Evolutionary conservation across 495 filamentous ascomycete genomes (phyloP).

Genomic region (Penicillium bialowiezense): DNA sequence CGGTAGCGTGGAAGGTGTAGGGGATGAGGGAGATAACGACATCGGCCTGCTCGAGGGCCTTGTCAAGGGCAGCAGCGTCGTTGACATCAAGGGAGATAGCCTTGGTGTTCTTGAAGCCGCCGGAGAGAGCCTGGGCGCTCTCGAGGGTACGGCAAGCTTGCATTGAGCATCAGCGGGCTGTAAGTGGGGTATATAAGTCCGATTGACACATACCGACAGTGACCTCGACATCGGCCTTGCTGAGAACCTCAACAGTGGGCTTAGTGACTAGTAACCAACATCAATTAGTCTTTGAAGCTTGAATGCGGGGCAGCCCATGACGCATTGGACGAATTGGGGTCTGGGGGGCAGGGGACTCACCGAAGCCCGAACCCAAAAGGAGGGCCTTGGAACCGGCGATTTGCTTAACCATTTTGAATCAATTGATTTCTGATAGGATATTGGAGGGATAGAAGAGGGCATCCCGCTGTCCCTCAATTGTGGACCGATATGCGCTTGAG

Average conservation of each 20-base stretch:
- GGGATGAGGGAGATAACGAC: constrained; percentile 83
- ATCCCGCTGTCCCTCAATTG: neutral
- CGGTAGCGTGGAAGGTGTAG: constrained; percentile 85
- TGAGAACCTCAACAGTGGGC: constrained; percentile 76
- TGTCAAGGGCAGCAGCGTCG: constrained; percentile 70
- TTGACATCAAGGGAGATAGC: constrained; percentile 82
- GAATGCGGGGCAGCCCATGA: constrained; percentile 29
- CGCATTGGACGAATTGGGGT: neutral
- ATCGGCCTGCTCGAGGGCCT: constrained; percentile 72
- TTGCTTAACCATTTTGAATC: constrained; percentile 33
- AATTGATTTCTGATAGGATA: constrained; percentile 16
- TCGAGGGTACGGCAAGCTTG: constrained; percentile 83
- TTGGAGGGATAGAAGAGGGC: constrained; percentile 6
- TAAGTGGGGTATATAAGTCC: neutral
- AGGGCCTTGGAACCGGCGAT: constrained; percentile 58
- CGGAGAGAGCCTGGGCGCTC: constrained; percentile 68
- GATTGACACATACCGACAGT: constrained; percentile 66
- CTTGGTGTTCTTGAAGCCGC: constrained; percentile 65
- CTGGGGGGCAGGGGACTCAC: constrained; percentile 18
- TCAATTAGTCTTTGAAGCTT: constrained; percentile 10
- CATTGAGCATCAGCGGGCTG: neutral
- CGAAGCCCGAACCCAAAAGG: constrained; percentile 75
- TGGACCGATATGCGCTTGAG: constrained; percentile 14
- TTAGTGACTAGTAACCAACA: constrained; percentile 52
- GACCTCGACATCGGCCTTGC: constrained; percentile 71